Conservation (phyloP, 1,284 basidiomycete species). For the Leccinum subspadiceum region DNA sequence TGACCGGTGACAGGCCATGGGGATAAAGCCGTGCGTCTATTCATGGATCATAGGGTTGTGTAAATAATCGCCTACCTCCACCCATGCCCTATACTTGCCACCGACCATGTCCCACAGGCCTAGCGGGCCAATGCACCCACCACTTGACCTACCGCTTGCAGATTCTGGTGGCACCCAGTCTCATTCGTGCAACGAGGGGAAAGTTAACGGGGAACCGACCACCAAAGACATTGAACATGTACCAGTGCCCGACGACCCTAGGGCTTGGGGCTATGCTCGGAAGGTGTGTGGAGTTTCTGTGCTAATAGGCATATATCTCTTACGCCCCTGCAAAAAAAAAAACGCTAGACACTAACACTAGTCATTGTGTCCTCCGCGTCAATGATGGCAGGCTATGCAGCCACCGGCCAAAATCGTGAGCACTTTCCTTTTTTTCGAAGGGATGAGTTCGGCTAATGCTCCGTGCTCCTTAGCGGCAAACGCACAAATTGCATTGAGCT, state of each 20-base stretch:
- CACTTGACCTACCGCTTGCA: background rate
- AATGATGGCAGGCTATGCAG: slow-evolving; percentile 71
- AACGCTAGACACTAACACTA: slow-evolving; percentile 50
- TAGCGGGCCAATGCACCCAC: slow-evolving; percentile 1
- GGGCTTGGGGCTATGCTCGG: slow-evolving; percentile 64
- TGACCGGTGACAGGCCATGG: background rate
- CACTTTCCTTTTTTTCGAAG: background rate
- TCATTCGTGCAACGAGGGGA: slow-evolving; percentile 1
- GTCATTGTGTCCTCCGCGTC: slow-evolving; percentile 58
- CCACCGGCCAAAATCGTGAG: slow-evolving; percentile 70
- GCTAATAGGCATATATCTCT: background rate
- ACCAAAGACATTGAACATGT: slow-evolving; percentile 62
- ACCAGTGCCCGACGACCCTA: slow-evolving; percentile 72
- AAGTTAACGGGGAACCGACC: background rate
- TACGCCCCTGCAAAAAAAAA: background rate
- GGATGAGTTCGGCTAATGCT: background rate
- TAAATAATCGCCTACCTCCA: slow-evolving; percentile 6
- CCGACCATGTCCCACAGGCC: slow-evolving; percentile 18
- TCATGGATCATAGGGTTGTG: slow-evolving; percentile 1
- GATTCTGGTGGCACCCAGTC: slow-evolving; percentile 1
- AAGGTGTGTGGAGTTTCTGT: slow-evolving; percentile 44
- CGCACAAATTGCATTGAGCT: slow-evolving; percentile 61
- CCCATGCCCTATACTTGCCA: background rate
- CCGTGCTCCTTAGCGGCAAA: slow-evolving; percentile 53
- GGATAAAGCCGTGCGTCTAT: slow-evolving; percentile 2